Evolutionary conservation across 768 basidiomycete species (phyloP), one percentile per base, ranked within the genome.

Genomic region (Termitomyces eurrhizus): DNA sequence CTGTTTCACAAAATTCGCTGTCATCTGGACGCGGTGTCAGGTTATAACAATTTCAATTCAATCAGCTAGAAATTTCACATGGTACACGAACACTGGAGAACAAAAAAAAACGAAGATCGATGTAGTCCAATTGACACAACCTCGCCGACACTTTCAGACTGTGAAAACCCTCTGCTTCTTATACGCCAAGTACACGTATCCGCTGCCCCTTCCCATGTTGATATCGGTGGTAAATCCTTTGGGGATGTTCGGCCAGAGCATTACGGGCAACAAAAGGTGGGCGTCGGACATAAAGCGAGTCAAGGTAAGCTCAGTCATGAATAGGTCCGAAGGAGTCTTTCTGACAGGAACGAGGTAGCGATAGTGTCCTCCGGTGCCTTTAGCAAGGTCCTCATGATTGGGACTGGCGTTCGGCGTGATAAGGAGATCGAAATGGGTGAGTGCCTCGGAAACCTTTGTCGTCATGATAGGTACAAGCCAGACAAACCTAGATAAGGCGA

Each of bases 261-360:
- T 53, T 2, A 35, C 14, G 24, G 52, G 37, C 18, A 46, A 18
- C 41, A 26, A 7, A 37, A 35, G 24, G 18, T 39, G 52, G 3
- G 24, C 7, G 13, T 53, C 52, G 37, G 39, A 21, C n/a, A 33
- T 26, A 11, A 42, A 52, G 44, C 52, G 58, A 36, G 24, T 14
- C 33, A 59, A 24, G n/a, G 14, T 53, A 4, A 59, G 52, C n/a
- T 54, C 44, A 33, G 58, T 53, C 16, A 59, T 45, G 13, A 44
- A 16, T 9, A 53, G 8, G 11, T 39, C 44, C 39, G 37, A 33
- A 12, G 18, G 6, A 39, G 44, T 29, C 24, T 46, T 1, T 13
- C 29, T 50, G 46, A 61, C 41, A 29, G 60, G 60, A 29, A 61
- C 16, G 24, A 61, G 53, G 29, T 52, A 53, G 52, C 52, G 52